Evolutionary conservation across 768 basidiomycete species (phyloP).

Genomic region (Hygrophoropsis aurantiaca): DNA sequence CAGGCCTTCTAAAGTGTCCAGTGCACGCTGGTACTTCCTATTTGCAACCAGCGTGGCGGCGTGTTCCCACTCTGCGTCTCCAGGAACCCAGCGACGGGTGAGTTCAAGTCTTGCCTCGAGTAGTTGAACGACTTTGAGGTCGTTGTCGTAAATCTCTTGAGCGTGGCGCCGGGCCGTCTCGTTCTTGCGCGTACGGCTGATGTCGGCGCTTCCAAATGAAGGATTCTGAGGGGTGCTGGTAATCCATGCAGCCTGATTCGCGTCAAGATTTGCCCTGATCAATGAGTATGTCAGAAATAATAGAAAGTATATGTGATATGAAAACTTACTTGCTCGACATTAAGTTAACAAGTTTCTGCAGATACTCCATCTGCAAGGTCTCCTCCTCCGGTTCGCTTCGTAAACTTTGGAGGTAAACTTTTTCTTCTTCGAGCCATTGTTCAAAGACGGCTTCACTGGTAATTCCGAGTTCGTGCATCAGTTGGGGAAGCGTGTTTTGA

Average conservation of each 20-base stretch:
- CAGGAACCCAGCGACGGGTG: neutral
- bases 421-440: no score
- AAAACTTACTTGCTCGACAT: no score
- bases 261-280: no score
- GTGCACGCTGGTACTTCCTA: slow-evolving; percentile 8
- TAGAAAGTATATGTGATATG: no score
- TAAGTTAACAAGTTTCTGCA: slow-evolving; percentile 9
- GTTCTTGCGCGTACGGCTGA: neutral
- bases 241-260: no score
- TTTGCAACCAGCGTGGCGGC: neutral
- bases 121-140: neutral
- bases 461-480: no score
- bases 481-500: no score
- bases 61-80: neutral
- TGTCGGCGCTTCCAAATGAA: no score
- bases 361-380: slow-evolving; percentile 13
- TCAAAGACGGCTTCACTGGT: no score
- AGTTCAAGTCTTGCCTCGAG: neutral
- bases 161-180: neutral
- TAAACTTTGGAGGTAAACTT: no score
- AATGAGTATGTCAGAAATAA: no score
- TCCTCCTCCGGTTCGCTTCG: slow-evolving; percentile 13
- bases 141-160: neutral
- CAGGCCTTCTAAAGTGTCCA: slow-evolving; percentile 15
- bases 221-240: no score